Evolutionary conservation across 306 rosid species (phyloP), one percentile per base, ranked within the genome.

Genomic region (barrel medic (Medicago truncatula)): DNA sequence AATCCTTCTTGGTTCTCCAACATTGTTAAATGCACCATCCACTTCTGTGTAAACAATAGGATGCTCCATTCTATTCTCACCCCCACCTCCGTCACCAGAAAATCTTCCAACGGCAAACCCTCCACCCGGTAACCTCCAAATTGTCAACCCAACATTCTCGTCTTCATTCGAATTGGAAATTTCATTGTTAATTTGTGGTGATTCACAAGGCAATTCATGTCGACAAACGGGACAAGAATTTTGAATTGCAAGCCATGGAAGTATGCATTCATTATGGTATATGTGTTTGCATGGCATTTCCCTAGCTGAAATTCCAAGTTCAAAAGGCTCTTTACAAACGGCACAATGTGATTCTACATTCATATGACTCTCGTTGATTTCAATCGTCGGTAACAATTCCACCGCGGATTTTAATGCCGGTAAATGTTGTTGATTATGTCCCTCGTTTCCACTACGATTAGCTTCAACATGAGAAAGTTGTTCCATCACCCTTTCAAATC

Each of bases 61-160:
- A 21, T 87, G 54, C 47, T 86, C 97, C 5, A 88, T 71, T 46
- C 81, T 92, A 1, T 0, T 7, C 28, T 11, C 34, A 12, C 14
- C 54, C 9, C 25, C 38, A 3, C 20, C 15, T 2, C 2, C 52
- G 4, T 5, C 86, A 0, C 84, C 89, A 0, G 75, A 18, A 9
- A 85, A 86, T 52, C 93, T 86, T 6, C 88, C 96, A 43, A 92
- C 94, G 0, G 91, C 96, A 10, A 87, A 92, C 41, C 92, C 96
- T 0, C 96, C 98, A 0, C 96, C 94, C 0, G 94, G 94, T 10
- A 92, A 69, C 82, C 98, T 81, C 96, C 96, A 92, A 7, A 92
- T 85, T 1, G 92, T 92, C 31, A 92, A 73, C 18, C 94, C 90
- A 23, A 78, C 72, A 50, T 76, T 82, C 47, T 78, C 87, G 3